Conservation (phyloP, 2,329 filamentous ascomycete genomes). For the Fusarium sp. region DNA sequence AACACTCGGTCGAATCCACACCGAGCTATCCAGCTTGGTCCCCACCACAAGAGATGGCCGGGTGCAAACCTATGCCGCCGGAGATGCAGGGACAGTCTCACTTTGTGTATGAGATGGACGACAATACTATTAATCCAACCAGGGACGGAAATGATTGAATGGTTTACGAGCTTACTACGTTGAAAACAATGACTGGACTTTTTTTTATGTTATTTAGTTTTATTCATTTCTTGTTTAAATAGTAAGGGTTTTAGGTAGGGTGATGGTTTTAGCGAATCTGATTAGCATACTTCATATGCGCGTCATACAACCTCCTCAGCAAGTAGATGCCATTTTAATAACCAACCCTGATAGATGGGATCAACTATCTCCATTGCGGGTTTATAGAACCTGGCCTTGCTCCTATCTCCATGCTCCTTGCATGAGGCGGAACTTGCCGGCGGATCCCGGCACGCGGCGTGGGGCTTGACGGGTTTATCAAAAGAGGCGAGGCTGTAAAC, state of each 20-base stretch:
- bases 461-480: slow-evolving; percentile 7
- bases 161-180: background rate
- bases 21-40: background rate
- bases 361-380: background rate
- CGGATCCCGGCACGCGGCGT: background rate
- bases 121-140: background rate
- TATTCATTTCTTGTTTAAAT: background rate
- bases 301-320: background rate
- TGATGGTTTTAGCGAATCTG: background rate
- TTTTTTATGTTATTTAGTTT: background rate
- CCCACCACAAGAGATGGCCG: slow-evolving; percentile 6
- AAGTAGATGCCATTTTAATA: background rate
- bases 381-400: background rate
- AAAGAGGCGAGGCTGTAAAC: background rate
- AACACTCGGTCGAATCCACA: background rate
- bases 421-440: background rate
- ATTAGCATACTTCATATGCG: background rate
- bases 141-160: background rate
- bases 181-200: background rate
- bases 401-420: background rate
- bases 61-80: background rate
- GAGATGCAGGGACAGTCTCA: slow-evolving; percentile 21
- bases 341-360: background rate
- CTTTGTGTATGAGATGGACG: slow-evolving; percentile 31
- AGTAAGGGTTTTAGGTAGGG: background rate